Conservation (phyloP, 2,329 filamentous ascomycete genomes). For the Diaporthe vaccinii region DNA sequence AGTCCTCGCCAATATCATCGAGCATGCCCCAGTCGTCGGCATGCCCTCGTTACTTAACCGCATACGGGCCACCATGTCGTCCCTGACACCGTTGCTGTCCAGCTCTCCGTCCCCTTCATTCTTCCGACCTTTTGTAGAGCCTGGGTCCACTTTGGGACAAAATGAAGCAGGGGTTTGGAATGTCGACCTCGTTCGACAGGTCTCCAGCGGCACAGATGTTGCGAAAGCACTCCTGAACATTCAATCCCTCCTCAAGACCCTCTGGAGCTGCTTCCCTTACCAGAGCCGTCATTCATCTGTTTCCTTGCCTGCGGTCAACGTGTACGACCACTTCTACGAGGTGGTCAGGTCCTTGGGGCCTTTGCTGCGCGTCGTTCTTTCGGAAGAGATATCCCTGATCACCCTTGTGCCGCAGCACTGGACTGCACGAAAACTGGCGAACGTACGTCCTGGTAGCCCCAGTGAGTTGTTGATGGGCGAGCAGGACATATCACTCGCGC, state of each 20-base stretch:
- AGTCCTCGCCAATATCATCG: slow-evolving; percentile 83
- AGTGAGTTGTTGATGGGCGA: slow-evolving; percentile 35
- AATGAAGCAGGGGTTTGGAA: slow-evolving; percentile 48
- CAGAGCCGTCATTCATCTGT: slow-evolving; percentile 74
- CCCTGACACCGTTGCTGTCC: slow-evolving; percentile 74
- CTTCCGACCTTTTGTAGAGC: slow-evolving; percentile 76
- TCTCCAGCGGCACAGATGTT: slow-evolving; percentile 78
- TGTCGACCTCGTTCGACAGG: slow-evolving; percentile 55
- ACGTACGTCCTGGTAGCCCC: slow-evolving; percentile 27
- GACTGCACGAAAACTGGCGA: slow-evolving; percentile 57
- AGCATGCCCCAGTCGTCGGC: slow-evolving; percentile 83
- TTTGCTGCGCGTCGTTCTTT: slow-evolving; percentile 83
- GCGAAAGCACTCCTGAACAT: slow-evolving; percentile 84
- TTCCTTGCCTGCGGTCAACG: slow-evolving; percentile 81
- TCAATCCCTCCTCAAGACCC: slow-evolving; percentile 81
- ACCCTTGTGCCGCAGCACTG: slow-evolving; percentile 80
- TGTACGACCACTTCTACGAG: slow-evolving; percentile 85
- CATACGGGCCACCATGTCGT: slow-evolving; percentile 77
- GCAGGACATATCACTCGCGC: slow-evolving; percentile 30
- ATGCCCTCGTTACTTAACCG: slow-evolving; percentile 85
- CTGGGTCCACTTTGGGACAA: slow-evolving; percentile 53
- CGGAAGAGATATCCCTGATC: slow-evolving; percentile 84
- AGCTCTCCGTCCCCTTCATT: slow-evolving; percentile 70
- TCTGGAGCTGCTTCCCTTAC: slow-evolving; percentile 81
- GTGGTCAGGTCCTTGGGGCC: slow-evolving; percentile 82